A percentile compares a stretch with the other conserved stretches of the same genome.
phyloP scores from a whole-genome alignment of 129 eudicot species.

The Cynara cardunculus region DNA sequence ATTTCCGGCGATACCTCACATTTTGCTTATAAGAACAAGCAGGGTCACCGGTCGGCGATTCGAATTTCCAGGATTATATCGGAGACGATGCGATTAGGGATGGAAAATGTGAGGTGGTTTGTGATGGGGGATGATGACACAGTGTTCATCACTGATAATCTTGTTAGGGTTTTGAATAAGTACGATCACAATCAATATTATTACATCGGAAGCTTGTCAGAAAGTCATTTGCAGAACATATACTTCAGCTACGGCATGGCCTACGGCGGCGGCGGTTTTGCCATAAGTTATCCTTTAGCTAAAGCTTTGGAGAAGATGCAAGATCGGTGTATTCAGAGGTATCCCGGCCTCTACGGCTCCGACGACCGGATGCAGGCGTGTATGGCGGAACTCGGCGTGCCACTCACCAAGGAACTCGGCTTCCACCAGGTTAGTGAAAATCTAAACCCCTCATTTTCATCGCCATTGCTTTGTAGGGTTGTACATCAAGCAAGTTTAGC shows the following conservation, averaged over 20 bases:
- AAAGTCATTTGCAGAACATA: conserved; percentile 90
- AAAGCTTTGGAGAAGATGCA: conserved; percentile 82
- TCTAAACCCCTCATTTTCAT: neutral
- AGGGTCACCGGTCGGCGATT: conserved; percentile 93
- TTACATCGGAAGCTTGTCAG: conserved; percentile 83
- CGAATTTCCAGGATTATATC: conserved; percentile 83
- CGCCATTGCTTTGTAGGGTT: neutral
- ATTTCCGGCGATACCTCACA: conserved; percentile 70
- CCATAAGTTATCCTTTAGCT: conserved; percentile 87
- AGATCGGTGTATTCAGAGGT: conserved; percentile 84
- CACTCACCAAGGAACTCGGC: conserved; percentile 90
- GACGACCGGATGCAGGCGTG: conserved; percentile 99
- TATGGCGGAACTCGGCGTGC: conserved; percentile 99
- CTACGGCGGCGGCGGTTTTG: conserved; percentile 96
- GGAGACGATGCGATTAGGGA: conserved; percentile 61
- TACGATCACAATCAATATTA: conserved; percentile 85
- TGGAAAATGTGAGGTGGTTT: conserved; percentile 78
- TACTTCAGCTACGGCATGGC: conserved; percentile 91
- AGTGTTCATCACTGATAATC: conserved; percentile 78
- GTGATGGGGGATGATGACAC: conserved; percentile 98
- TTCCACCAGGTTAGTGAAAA: conserved; percentile 77
- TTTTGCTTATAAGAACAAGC: conserved; percentile 65
- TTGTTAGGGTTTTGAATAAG: conserved; percentile 73
- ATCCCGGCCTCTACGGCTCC: conserved; percentile 81
- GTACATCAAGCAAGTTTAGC: conserved; percentile 9